phyloP scores from a whole-genome alignment of 176 grass and related monocot genomes.

The Aegilops sharonensis region DNA sequence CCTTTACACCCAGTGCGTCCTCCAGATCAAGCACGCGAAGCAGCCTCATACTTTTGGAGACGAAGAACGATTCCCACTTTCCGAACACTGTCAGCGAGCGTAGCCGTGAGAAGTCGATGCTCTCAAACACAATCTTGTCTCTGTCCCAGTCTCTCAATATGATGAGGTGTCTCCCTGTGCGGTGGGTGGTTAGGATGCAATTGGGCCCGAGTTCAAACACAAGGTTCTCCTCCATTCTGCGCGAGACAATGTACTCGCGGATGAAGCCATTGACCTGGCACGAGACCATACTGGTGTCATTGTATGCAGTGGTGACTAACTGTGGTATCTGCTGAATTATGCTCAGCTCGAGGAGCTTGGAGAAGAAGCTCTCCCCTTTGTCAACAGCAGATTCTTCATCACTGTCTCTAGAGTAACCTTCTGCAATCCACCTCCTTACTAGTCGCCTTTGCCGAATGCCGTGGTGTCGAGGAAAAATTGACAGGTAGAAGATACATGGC shows the following conservation, averaged over 20 bases:
- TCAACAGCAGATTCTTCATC: not conserved
- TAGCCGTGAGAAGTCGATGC: slow-evolving; percentile 3
- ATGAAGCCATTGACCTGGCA: slow-evolving; percentile 41
- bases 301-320: not conserved
- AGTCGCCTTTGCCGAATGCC: slow-evolving; percentile 22
- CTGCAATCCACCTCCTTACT: slow-evolving; percentile 45
- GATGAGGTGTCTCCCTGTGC: slow-evolving; percentile 14
- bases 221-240: slow-evolving; percentile 22
- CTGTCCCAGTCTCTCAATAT: not conserved
- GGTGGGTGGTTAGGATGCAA: not conserved
- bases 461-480: slow-evolving; percentile 18
- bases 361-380: not conserved
- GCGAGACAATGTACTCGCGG: slow-evolving; percentile 23
- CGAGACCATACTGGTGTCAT: not conserved
- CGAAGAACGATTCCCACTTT: not conserved
- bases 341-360: slow-evolving; percentile 13
- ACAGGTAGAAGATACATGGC: slow-evolving; percentile 50
- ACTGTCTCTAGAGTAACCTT: slow-evolving; percentile 6
- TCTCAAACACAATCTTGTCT: not conserved
- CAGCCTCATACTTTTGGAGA: slow-evolving; percentile 12
- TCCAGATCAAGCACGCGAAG: slow-evolving; percentile 51
- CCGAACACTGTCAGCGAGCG: slow-evolving; percentile 44
- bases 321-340: slow-evolving; percentile 19
- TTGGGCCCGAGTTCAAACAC: not conserved
- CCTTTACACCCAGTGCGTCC: not conserved